Percentiles rank a stretch among this genome's conserved stretches.
Evolutionary conservation across 805 yeast genomes (phyloP).

Genomic region (Metschnikowia koreensis): DNA sequence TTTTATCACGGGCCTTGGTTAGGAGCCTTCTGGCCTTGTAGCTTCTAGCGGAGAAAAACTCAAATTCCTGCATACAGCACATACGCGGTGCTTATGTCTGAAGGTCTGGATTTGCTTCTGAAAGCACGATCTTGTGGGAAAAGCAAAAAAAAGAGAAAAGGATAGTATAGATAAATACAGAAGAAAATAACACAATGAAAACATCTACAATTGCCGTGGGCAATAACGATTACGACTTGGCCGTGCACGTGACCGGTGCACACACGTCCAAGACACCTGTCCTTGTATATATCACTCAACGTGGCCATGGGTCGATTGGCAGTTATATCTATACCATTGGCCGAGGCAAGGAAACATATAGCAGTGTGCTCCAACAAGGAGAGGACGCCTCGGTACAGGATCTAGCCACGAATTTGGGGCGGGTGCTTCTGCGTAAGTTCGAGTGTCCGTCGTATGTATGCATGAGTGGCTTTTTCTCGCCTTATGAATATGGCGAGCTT

Average conservation of each 20-base stretch:
- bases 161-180: neutral
- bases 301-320: constrained; percentile 32
- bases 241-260: constrained; percentile 9
- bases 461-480: constrained; percentile 38
- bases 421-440: constrained; percentile 39
- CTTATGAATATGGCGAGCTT: constrained; percentile 15
- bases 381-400: constrained; percentile 42
- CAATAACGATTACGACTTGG: constrained; percentile 14
- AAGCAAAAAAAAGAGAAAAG: too few relatives aligned
- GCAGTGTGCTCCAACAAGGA: constrained; percentile 45
- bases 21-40: too few relatives aligned
- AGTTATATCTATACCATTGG: constrained; percentile 44
- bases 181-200: too few relatives aligned
- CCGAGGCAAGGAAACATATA: constrained; percentile 27
- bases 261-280: constrained; percentile 22
- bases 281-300: constrained; percentile 30
- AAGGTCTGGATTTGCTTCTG: too few relatives aligned
- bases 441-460: constrained; percentile 45
- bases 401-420: constrained; percentile 42
- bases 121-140: too few relatives aligned
- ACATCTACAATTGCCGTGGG: constrained; percentile 12
- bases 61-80: too few relatives aligned
- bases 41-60: too few relatives aligned
- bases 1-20: too few relatives aligned
- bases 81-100: too few relatives aligned